phyloP scores from a whole-genome alignment of 495 filamentous ascomycete genomes.

The Aspergillus panamensis region DNA sequence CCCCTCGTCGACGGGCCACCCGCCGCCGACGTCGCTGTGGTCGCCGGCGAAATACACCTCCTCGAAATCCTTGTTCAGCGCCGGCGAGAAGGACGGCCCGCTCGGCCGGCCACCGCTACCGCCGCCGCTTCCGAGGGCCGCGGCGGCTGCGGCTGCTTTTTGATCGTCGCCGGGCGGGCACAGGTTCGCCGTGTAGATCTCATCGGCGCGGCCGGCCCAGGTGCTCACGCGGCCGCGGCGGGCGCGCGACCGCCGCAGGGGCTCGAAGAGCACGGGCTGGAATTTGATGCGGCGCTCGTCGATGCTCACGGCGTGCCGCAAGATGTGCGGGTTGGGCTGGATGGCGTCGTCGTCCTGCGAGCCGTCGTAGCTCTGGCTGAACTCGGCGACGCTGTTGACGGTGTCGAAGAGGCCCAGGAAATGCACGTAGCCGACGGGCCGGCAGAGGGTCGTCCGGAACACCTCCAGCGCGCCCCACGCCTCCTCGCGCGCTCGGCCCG shows the following conservation, averaged over 20 bases:
- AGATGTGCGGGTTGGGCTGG: slow-evolving; percentile 26
- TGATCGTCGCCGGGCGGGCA: background rate
- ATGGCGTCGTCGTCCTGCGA: slow-evolving; percentile 1
- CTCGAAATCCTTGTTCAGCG: slow-evolving; percentile 27
- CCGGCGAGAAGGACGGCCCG: no score
- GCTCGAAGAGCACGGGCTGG: slow-evolving; percentile 59
- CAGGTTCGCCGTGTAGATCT: background rate
- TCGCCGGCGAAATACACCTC: slow-evolving; percentile 75
- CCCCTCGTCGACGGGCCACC: slow-evolving; percentile 68
- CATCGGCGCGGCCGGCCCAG: slow-evolving; percentile 9
- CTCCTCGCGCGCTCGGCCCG: background rate
- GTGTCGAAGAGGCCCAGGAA: slow-evolving; percentile 48
- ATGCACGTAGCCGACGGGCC: slow-evolving; percentile 23
- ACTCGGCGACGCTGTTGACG: slow-evolving; percentile 37
- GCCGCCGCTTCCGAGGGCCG: no score
- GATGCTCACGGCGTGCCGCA: slow-evolving; percentile 62
- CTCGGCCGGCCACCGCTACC: no score
- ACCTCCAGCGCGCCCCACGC: slow-evolving; percentile 5
- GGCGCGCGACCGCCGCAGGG: slow-evolving; percentile 54
- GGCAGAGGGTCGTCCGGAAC: slow-evolving; percentile 19
- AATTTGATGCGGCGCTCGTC: slow-evolving; percentile 62
- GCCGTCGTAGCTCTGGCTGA: slow-evolving; percentile 3
- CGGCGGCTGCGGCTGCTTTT: no score
- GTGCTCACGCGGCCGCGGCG: slow-evolving; percentile 10
- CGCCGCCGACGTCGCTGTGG: slow-evolving; percentile 80